A percentile compares a stretch with the other conserved stretches of the same genome.
These are phyloP conservation scores for Basipetospora sp. DNA, from an alignment of 2,329 filamentous ascomycete species.

Conservation along the genomic window DNA sequence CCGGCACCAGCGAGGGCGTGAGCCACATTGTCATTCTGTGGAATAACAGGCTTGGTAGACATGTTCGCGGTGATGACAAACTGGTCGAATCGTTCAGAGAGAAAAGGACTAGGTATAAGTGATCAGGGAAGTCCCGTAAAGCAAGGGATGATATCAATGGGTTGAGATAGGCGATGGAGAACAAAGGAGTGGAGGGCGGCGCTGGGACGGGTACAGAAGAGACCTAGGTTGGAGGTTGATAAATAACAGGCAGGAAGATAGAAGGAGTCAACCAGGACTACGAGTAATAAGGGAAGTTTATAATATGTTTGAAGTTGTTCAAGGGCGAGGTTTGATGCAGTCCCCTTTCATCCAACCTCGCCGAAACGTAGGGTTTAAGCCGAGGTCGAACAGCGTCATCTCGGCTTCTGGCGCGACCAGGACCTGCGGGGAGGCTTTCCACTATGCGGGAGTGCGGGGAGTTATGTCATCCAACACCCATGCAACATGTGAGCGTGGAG, in stretches of 20 bases:
- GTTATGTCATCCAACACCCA: no score
- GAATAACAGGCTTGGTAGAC: constrained; percentile 45
- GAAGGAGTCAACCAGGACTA: background rate
- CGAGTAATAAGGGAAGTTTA: constrained; percentile 3
- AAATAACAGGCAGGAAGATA: background rate
- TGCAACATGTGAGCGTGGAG: no score
- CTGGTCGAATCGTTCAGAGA: constrained; percentile 1
- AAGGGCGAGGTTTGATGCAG: constrained; percentile 1
- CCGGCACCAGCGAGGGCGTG: constrained; percentile 87
- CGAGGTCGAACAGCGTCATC: constrained; percentile 5
- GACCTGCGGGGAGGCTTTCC: no score
- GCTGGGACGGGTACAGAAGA: no score
- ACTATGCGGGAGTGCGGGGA: no score
- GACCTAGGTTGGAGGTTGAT: background rate
- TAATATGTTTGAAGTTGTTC: background rate
- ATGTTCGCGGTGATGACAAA: constrained; percentile 25
- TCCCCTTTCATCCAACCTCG: constrained; percentile 1
- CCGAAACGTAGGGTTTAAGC: background rate
- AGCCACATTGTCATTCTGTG: constrained; percentile 91
- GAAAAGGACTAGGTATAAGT: background rate
- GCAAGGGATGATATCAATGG: no score
- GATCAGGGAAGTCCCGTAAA: background rate
- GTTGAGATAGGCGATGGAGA: no score
- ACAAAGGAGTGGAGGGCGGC: no score
- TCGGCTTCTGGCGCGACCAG: no score